Evolutionary conservation across 176 grass and related monocot species (phyloP), one percentile per base, ranked within the genome.

Genomic region (Typha latifolia): DNA sequence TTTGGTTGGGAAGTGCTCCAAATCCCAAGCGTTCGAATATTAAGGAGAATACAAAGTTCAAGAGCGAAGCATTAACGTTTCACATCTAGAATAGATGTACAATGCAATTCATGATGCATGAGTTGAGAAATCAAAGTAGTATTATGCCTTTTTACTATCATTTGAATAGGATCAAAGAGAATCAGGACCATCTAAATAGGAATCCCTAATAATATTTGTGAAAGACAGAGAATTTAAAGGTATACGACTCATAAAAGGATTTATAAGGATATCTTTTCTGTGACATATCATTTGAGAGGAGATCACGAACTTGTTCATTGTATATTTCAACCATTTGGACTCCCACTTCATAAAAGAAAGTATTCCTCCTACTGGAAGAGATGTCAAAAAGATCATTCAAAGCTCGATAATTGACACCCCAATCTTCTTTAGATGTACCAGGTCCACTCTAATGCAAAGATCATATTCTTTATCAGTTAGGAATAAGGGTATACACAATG

Each of bases 241-340:
- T 43, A 43, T 43, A 43, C 11, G n/a, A 59, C n/a, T 59, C 20
- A 43, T 14, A 65, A 65, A 64, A 65, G 34, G 27, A 19, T 47
- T 16, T 29, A 26, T n/a, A 83, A 94, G 95, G 95, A 99, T 99
- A 99, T 99, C 84, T 90, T 84, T 94, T 99, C 57, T 94, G 95
- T 62, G 77, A 73, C 74, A 86, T 68, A 73, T 93, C 84, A 74
- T 82, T 90, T 67, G 84, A 90, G 14, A 99, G 81, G 77, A 99
- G 89, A 85, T 99, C 95, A 2, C 89, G 81, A 59, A 99, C 84
- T 99, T 99, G 95, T 71, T 99, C 95, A 3, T 99, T 99, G 74
- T 99, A 99, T 81, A 99, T 94, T 69, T 99, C 89, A 80, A 99
- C 89, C 95, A 99, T 99, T 62, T 99, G 95, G 59, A 99, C 89